Conservation (phyloP, 129 eudicot species). For the Escallonia rubra region DNA sequence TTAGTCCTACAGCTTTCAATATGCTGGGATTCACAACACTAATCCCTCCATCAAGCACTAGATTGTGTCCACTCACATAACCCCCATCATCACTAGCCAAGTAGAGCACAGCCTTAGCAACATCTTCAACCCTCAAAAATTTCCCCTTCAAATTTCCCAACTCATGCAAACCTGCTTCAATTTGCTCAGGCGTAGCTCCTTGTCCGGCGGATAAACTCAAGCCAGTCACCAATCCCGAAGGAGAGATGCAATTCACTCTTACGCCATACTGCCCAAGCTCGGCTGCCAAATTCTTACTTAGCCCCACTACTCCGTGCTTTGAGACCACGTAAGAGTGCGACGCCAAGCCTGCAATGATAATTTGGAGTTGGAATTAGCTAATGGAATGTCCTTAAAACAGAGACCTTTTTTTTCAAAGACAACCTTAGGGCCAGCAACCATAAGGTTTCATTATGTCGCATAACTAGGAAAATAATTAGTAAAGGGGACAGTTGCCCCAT, state of each 20-base stretch:
- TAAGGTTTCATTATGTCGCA: no score
- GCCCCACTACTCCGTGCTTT: slow-evolving; percentile 27
- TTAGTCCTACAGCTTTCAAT: neutral
- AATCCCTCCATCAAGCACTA: slow-evolving; percentile 33
- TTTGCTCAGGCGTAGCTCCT: neutral
- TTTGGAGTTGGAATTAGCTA: no score
- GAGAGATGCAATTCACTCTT: slow-evolving; percentile 26
- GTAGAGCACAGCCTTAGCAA: slow-evolving; percentile 25
- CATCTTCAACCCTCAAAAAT: slow-evolving; percentile 6
- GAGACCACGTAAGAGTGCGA: slow-evolving; percentile 25
- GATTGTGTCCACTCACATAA: slow-evolving; percentile 28
- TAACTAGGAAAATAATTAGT: no score
- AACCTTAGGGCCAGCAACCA: no score
- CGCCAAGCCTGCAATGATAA: no score
- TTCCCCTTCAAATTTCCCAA: slow-evolving; percentile 17
- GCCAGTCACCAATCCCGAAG: neutral
- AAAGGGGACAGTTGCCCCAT: no score
- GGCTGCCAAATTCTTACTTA: no score
- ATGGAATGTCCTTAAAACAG: no score
- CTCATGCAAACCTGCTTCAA: neutral
- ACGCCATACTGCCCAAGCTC: slow-evolving; percentile 26
- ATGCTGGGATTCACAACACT: slow-evolving; percentile 4
- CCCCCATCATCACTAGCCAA: slow-evolving; percentile 32
- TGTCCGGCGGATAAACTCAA: no score
- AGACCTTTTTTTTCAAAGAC: no score